Conservation (phyloP, 805 yeast species). For the Ogataea trehaloabstinens region DNA sequence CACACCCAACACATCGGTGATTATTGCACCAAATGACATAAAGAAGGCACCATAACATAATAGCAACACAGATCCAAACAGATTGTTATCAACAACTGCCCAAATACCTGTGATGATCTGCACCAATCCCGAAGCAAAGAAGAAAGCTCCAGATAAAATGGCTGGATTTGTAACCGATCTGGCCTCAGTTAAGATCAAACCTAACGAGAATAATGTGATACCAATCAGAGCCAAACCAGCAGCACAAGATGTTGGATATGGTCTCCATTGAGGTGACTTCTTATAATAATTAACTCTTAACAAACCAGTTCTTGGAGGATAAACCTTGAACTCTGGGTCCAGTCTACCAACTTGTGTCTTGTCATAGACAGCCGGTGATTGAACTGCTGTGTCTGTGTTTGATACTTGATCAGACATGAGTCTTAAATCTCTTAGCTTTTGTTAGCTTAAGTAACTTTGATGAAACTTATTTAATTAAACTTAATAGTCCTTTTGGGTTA, state of each 20-base stretch:
- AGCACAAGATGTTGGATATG: conserved; percentile 48
- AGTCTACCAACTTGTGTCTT: conserved; percentile 4
- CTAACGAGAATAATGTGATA: conserved; percentile 46
- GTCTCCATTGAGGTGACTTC: conserved; percentile 39
- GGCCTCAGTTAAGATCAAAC: conserved; percentile 43
- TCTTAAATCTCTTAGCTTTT: neutral
- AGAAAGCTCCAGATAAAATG: conserved; percentile 41
- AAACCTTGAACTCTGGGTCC: conserved; percentile 24
- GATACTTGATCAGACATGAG: conserved; percentile 26
- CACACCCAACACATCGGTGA: conserved; percentile 43
- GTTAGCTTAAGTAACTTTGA: neutral
- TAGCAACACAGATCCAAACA: conserved; percentile 49
- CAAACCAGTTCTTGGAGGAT: conserved; percentile 39
- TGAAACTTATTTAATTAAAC: neutral
- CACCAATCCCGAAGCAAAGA: conserved; percentile 49
- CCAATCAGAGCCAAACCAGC: conserved; percentile 47
- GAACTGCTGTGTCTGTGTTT: conserved; percentile 28
- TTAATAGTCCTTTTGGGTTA: too few relatives aligned
- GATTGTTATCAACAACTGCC: conserved; percentile 47
- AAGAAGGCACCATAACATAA: conserved; percentile 51
- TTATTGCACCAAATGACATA: conserved; percentile 44
- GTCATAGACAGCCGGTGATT: conserved; percentile 9
- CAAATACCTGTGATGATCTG: conserved; percentile 50
- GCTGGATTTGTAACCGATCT: conserved; percentile 42
- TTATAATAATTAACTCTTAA: conserved; percentile 45